phyloP scores from a whole-genome alignment of 441 rosid genomes.

The Eugenia klotzschiana region DNA sequence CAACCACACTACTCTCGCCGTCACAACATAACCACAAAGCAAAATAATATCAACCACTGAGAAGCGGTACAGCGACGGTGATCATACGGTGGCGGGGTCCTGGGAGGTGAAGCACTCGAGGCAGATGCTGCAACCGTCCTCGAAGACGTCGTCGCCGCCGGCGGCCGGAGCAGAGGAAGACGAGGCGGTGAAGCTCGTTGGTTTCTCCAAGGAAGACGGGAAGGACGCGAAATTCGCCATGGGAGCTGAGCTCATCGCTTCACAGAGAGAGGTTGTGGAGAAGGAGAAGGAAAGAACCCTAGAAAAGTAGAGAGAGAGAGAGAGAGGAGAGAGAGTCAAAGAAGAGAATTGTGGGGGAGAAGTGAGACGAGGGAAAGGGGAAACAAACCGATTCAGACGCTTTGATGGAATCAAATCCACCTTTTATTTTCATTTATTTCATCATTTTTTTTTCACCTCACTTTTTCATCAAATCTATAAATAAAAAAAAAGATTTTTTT shows the following conservation, averaged over 20 bases:
- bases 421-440: background rate
- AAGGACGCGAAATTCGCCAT: background rate
- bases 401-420: background rate
- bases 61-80: background rate
- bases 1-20: background rate
- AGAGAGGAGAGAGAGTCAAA: constrained; percentile 16
- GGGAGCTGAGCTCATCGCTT: background rate
- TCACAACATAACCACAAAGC: background rate
- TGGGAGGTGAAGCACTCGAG: constrained; percentile 58
- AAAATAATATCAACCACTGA: background rate
- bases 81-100: constrained; percentile 55
- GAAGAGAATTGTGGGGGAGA: constrained; percentile 18
- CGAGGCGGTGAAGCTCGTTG: constrained; percentile 9
- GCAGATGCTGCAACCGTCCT: constrained; percentile 79
- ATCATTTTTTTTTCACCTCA: background rate
- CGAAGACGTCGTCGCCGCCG: constrained; percentile 26
- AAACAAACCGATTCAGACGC: constrained; percentile 36
- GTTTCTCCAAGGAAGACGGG: background rate
- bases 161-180: constrained; percentile 1
- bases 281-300: constrained; percentile 16
- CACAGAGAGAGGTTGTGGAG: background rate
- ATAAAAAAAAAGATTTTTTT: background rate
- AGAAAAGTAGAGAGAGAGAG: constrained; percentile 5
- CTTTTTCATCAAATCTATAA: background rate
- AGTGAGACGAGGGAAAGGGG: constrained; percentile 1